Evolutionary conservation across 2,329 filamentous ascomycete species (phyloP).

Genomic region (Aspergillus ruber): DNA sequence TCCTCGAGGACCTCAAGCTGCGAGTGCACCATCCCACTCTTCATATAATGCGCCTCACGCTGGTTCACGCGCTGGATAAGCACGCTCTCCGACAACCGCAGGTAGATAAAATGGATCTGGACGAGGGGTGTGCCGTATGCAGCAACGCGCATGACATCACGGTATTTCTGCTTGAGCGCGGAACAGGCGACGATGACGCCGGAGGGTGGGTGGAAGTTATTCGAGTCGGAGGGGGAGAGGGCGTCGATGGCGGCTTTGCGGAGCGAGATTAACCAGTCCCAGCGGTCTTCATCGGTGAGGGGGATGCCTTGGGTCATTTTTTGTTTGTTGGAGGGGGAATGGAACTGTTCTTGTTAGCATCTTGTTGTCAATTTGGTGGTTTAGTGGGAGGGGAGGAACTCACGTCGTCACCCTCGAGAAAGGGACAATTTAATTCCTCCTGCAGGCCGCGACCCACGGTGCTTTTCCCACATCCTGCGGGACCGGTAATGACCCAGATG

Average conservation of each 20-base stretch:
- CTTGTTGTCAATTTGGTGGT: background rate
- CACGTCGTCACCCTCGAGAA: constrained; percentile 74
- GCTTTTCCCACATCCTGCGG: constrained; percentile 73
- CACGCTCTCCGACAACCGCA: constrained; percentile 68
- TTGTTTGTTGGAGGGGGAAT: constrained; percentile 64
- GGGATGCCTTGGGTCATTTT: constrained; percentile 86
- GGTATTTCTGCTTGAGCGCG: constrained; percentile 93
- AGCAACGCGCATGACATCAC: constrained; percentile 79
- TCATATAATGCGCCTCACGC: constrained; percentile 88
- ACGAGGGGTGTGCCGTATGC: constrained; percentile 67
- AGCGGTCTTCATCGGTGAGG: constrained; percentile 85
- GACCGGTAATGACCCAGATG: constrained; percentile 75
- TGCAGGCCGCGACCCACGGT: constrained; percentile 65
- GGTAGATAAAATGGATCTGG: constrained; percentile 88
- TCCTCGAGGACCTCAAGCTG: constrained; percentile 85
- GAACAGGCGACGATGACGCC: constrained; percentile 96
- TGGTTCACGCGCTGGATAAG: constrained; percentile 68
- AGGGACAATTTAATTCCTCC: constrained; percentile 57
- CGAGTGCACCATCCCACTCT: constrained; percentile 87
- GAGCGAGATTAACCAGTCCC: constrained; percentile 87
- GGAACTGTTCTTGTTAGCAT: constrained; percentile 29
- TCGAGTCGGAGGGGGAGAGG: constrained; percentile 32
- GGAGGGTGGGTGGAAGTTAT: constrained; percentile 46
- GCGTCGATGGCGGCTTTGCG: constrained; percentile 57
- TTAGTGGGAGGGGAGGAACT: constrained; percentile 21